phyloP scores from a whole-genome alignment of 345 rosid species.

The Rhodomyrtus tomentosa region DNA sequence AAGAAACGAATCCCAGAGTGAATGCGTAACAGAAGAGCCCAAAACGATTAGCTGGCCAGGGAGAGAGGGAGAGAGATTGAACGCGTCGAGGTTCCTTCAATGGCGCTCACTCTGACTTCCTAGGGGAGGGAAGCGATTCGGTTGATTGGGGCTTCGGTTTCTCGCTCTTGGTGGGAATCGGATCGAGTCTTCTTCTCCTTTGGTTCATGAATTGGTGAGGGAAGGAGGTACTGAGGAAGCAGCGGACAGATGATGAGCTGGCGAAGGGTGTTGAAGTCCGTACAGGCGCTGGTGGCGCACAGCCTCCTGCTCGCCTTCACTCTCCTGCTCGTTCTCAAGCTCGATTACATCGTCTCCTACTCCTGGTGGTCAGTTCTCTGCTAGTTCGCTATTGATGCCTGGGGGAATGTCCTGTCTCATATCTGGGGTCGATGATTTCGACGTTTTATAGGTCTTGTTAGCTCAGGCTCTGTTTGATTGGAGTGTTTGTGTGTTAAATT shows the following conservation, averaged over 20 bases:
- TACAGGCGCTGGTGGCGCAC: slow-evolving; percentile 77
- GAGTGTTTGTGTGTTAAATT: not conserved
- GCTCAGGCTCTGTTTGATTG: not conserved
- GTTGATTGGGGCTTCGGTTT: not conserved
- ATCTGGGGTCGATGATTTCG: not conserved
- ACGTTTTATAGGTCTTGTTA: not conserved
- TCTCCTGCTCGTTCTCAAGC: slow-evolving; percentile 64
- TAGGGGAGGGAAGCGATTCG: not conserved
- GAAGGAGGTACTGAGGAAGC: not conserved
- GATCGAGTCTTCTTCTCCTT: not conserved
- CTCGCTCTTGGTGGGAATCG: not conserved
- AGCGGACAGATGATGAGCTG: slow-evolving; percentile 43
- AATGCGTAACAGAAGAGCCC: not conserved
- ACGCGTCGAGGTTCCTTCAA: not conserved
- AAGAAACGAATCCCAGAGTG: not conserved
- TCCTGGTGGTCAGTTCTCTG: slow-evolving; percentile 73
- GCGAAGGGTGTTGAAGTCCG: slow-evolving; percentile 81
- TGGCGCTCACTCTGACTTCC: not conserved
- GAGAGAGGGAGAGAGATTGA: not conserved
- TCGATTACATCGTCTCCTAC: slow-evolving; percentile 35
- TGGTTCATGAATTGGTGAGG: not conserved
- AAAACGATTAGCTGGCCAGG: not conserved
- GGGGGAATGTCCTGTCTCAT: not conserved
- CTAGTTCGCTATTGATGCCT: not conserved
- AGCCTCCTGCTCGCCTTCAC: slow-evolving; percentile 62